These are phyloP conservation scores for Zygoascus flipseniorum DNA, from an alignment of 805 yeast species.

Conservation along the genomic window DNA sequence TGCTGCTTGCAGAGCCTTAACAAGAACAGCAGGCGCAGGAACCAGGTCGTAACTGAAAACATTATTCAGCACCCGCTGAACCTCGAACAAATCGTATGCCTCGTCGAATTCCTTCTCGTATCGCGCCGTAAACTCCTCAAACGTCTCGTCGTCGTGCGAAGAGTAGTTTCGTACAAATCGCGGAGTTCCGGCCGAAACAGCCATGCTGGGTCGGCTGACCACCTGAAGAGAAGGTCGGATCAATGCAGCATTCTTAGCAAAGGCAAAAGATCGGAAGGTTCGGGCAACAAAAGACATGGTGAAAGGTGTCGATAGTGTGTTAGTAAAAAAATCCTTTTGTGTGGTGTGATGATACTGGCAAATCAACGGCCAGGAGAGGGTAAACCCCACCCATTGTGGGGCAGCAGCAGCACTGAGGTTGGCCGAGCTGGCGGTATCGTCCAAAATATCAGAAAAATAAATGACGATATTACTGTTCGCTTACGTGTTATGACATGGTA, in stretches of 20 bases:
- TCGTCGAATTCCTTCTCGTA: constrained; percentile 94
- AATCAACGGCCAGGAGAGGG: neutral
- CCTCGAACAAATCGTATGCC: constrained; percentile 81
- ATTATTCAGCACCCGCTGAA: constrained; percentile 92
- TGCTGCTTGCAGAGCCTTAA: constrained; percentile 93
- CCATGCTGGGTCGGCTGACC: constrained; percentile 4
- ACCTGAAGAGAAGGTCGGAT: neutral
- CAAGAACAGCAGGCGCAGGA: constrained; percentile 94
- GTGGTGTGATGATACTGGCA: neutral
- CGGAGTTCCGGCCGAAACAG: constrained; percentile 2
- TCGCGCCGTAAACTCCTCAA: constrained; percentile 86
- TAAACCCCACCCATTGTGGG: neutral
- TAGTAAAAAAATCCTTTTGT: neutral
- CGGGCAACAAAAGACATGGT: constrained; percentile 1
- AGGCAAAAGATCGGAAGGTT: neutral
- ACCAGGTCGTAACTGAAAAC: constrained; percentile 97
- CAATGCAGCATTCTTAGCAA: neutral
- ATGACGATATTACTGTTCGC: too few species aligned
- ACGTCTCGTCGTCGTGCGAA: constrained; percentile 81
- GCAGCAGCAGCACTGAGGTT: too few species aligned
- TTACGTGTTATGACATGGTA: too few species aligned
- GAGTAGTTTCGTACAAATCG: constrained; percentile 56
- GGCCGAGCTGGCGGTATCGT: too few species aligned
- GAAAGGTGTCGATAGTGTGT: neutral
- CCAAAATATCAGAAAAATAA: too few species aligned